Base-by-base conservation (phyloP, 202 grass and related monocot genomes). In the Elaeis oleifera region DNA sequence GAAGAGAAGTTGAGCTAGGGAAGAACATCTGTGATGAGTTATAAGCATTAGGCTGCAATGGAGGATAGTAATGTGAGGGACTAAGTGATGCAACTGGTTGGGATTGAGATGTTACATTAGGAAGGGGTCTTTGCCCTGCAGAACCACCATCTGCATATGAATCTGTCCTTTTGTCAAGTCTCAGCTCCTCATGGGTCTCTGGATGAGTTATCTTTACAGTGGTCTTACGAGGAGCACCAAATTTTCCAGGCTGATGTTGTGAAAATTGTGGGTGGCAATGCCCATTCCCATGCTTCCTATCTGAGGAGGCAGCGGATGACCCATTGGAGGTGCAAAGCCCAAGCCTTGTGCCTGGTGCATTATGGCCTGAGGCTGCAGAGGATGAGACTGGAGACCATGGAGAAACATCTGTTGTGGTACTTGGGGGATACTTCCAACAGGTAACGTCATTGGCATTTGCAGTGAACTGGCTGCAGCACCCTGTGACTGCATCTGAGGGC, bases 141-240 rank as follows among this genome's bases (percentile, higher is more conserved):
- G 75, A 65, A 51, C 73, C 65, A 22, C 67, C 78, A 39, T 73
- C 70, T 51, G 32, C 54, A 56, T n/a, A 17, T 21, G 18, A 63
- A 39, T 73, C 59, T 18, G 51, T 63, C 50, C 77, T 83, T 59
- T 79, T 89, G 74, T 95, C 85, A 16, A 95, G 77, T 62, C 78
- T 89, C 71, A 99, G 62, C 69, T 92, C 94, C 66, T 92, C 78
- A 51, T 89, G 83, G 14, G 94, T 99, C 5, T 82, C 77, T 26
- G 94, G 94, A 52, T 99, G 82, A 65, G 85, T 99, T 72, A 99
- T 99, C 78, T 99, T 99, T 48, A 99, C 80, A 14, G 36, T 44
- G 20, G 67, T 69, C 62, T 92, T 99, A 11, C 85, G 80, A 49
- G 72, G 29, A 55, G 18, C 54, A 74, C 16, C 53, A 82, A 71